Evolutionary conservation across 371 early-diverging fungal genomes (phyloP), one percentile per base, ranked within the genome.

Genomic region (Actinomortierella wolfii): DNA sequence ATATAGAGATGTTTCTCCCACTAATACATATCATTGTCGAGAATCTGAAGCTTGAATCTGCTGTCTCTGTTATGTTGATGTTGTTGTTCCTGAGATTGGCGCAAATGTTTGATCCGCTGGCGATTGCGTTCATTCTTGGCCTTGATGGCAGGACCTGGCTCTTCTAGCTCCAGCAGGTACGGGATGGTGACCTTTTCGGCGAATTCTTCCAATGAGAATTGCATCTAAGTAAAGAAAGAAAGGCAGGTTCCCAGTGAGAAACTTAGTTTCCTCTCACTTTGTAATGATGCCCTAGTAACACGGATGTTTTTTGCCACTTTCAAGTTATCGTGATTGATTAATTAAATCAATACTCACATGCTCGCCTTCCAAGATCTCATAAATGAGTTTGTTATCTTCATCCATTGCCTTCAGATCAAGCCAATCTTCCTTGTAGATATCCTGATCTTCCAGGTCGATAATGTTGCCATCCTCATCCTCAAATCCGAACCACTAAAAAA

Each of bases 401-500:
- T 89, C 78, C 45, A 92, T 65, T 40, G 61, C 65, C 45, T 79
- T 84, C 51, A 93, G 67, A 0, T 93, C 94, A 6, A 93, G 75
- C 85, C 86, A 83, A 75, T 93, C 91, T 45, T 90, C 79, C 29
- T 56, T 74, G 73, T 91, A 93, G 48, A 88, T 61, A 1, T 71
- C 68, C 34, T 84, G 86, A 42, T 89, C 76, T 34, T 81, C 71
- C 44, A 93, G 54, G 1, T 83, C 79, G 21, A 90, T 51, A 17
- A 81, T 58, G 0, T 75, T 68, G 18, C 82, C 84, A 6, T 83
- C 61, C 13, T 80, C 79, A 50, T 86, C 80, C 21, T 85, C 78
- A 52, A 81, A 85, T 61, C 86, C 90, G 67, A 94, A 94, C 92
- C 94, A 93, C 82, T 92, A 79, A 44, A 65, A 62, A 39, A 44